phyloP scores from a whole-genome alignment of 768 basidiomycete genomes.

The Auricularia cornea region DNA sequence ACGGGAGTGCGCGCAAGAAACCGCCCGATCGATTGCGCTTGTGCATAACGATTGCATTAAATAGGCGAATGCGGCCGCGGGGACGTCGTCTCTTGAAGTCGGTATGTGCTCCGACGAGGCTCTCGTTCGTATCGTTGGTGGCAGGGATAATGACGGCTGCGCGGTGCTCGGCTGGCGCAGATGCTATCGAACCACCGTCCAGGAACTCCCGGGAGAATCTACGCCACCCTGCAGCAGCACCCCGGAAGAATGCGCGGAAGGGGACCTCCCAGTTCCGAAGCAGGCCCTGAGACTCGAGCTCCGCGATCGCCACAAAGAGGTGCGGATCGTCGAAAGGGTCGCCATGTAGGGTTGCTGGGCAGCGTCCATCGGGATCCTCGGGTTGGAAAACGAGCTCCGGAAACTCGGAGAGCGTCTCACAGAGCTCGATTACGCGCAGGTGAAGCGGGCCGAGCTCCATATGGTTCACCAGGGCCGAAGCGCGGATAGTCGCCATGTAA shows the following conservation, averaged over 20 bases:
- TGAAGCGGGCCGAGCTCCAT: constrained; percentile 18
- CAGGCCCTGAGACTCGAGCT: background rate
- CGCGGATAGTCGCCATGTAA: constrained; percentile 16
- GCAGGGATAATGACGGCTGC: no score
- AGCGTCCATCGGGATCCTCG: background rate
- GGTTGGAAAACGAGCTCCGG: background rate
- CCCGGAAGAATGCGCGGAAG: background rate
- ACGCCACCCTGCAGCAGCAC: background rate
- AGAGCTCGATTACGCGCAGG: constrained; percentile 7
- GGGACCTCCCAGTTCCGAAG: background rate
- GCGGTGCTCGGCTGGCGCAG: background rate
- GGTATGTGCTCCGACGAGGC: no score
- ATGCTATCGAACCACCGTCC: background rate
- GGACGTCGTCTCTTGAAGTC: no score
- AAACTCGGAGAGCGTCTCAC: background rate
- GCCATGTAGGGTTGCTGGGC: background rate
- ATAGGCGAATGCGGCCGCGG: no score
- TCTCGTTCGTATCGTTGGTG: no score
- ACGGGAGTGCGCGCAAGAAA: no score
- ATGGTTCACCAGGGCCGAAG: constrained; percentile 13
- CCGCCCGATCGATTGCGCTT: no score
- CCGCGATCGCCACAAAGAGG: background rate
- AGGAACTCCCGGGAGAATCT: background rate
- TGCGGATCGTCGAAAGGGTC: background rate
- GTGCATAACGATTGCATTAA: no score